Evolutionary conservation across 2,329 filamentous ascomycete genomes (phyloP), one percentile per base, ranked within the genome.

Genomic region (Sordariomycetes sp.): DNA sequence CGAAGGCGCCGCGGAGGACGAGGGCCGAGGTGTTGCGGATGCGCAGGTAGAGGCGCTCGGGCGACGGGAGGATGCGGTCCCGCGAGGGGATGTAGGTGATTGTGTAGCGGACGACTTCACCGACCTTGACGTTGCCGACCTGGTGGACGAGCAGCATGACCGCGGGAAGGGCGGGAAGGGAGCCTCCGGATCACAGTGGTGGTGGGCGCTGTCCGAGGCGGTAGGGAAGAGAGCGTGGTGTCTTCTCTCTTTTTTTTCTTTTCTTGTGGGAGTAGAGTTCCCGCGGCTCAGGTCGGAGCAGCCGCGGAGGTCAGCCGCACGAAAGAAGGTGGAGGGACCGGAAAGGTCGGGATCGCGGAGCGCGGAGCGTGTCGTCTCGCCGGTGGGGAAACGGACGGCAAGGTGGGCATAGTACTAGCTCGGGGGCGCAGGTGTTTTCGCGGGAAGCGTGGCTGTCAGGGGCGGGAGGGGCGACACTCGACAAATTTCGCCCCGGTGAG

Each of bases 1-100:
- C 86, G 69, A 96, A 99, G 58, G 94, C 94, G 57, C 94, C 94
- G 66, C 94, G 89, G 45, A 97, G 77, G 17, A 94, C 89, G 62
- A 96, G 89, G 58, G 89, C 87, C 45, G 88, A 94, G 10, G 89
- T 91, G 70, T 99, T 99, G 69, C 89, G 92, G 68, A 99, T 85
- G 64, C 89, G 90, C 52, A 99, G 81, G 70, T 89, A 82, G 42
- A 99, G 82, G 64, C 84, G 79, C 62, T 86, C 76, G 32, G 92
- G 92, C 4, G 89, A 86, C 3, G 94, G 94, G 2, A 96, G 79
- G 67, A 96, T 95, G 63, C 89, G 89, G 71, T 97, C 94, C 65
- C 84, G 79, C 45, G 86, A 85, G 3, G 94, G 94, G 1, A 87
- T 94, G 71, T 99, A 99, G 54, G 90, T 96, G 62, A 97, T 76